Evolutionary conservation across 306 rosid genomes (phyloP), one percentile per base, ranked within the genome.

Genomic region (Begonia masoniana): DNA sequence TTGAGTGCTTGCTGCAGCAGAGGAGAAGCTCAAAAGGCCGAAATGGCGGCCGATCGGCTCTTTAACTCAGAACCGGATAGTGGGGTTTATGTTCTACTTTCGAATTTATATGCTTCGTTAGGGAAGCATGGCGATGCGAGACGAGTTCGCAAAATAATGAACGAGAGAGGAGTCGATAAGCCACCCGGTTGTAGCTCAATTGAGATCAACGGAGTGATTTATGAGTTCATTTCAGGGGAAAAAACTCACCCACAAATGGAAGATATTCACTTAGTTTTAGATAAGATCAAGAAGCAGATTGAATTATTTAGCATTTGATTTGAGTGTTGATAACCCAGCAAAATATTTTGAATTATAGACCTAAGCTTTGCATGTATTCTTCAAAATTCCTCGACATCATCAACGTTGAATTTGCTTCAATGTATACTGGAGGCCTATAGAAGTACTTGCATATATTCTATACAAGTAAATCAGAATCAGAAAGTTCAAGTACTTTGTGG

Each of bases 181-280:
- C 70, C 62, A 52, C 87, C 94, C 0, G 96, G 96, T 23, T 83
- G 94, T 57, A 87, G 96, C 70, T 78, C 75, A 11, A 72, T 83
- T 5, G 79, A 87, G 80, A 59, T 78, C 57, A 68, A 72, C 53
- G 78, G 87, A 10, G 67, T 55, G 24, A 73, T 80, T 10, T 61
- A 62, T 19, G 91, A 87, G 68, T 87, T 83, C 63, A 63, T 83
- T 58, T 94, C 87, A 0, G 78, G 79, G 56, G 82, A 81, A 64
- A 73, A 70, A 70, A 72, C 63, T 0, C 84, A 78, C 63, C 74
- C 65, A 2, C 66, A 59, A 9, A 67, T 78, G 68, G 74, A 62
- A 31, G 77, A 78, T 16, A 78, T 87, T 52, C 77, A 72, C 59
- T 26, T 52, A 10, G 55, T 83, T 74, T 78, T 83, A 78, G 59